Percentiles rank a stretch among this genome's conserved stretches.
These are phyloP conservation scores for Aspergillus pseudoterreus DNA, from an alignment of 2,329 filamentous ascomycete species.

Conservation along the genomic window DNA sequence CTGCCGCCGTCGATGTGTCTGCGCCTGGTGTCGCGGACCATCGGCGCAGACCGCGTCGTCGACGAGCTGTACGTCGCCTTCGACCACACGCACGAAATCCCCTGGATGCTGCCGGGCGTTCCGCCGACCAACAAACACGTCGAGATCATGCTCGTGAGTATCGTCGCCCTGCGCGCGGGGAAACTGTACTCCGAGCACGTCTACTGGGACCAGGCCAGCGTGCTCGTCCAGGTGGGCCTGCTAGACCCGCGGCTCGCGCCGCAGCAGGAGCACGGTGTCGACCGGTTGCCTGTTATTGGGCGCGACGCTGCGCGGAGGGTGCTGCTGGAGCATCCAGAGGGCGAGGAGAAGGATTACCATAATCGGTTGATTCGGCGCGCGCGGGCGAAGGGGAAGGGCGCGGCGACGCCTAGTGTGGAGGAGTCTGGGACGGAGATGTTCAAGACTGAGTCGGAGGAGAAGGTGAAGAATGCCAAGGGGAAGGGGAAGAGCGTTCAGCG, in stretches of 20 bases:
- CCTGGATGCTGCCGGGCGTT: conserved; percentile 59
- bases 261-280: conserved; percentile 38
- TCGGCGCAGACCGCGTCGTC: conserved; percentile 57
- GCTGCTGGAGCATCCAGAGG: conserved; percentile 34
- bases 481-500: conserved; percentile 22
- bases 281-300: conserved; percentile 39
- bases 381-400: conserved; percentile 13
- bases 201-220: conserved; percentile 62
- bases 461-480: conserved; percentile 7
- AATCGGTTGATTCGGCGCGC: conserved; percentile 29
- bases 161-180: conserved; percentile 53
- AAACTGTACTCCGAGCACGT: conserved; percentile 56
- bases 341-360: conserved; percentile 33
- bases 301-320: conserved; percentile 39
- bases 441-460: conserved; percentile 19
- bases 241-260: conserved; percentile 56
- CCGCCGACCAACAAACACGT: conserved; percentile 55
- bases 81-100: conserved; percentile 53
- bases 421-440: conserved; percentile 22
- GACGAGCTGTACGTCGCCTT: conserved; percentile 58
- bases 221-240: conserved; percentile 57
- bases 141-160: conserved; percentile 55
- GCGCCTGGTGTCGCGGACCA: conserved; percentile 55
- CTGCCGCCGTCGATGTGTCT: conserved; percentile 51
- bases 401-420: conserved; percentile 14